Evolutionary conservation across 2,329 filamentous ascomycete genomes (phyloP).

Genomic region (Alternaria hordeiaustralica): DNA sequence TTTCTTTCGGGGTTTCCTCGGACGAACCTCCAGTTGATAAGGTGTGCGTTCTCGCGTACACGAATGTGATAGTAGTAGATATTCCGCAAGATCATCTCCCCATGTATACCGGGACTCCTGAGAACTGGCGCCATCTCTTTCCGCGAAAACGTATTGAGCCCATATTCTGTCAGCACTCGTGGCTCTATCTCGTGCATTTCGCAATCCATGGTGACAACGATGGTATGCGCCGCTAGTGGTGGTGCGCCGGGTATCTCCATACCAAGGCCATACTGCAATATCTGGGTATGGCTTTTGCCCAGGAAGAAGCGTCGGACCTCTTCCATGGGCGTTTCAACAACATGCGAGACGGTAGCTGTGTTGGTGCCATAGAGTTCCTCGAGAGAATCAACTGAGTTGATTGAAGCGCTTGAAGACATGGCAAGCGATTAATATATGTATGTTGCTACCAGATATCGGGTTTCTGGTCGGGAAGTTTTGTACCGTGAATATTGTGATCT

Average conservation of each 20-base stretch:
- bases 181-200: not conserved
- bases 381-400: not conserved
- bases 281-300: not conserved
- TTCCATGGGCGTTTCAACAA: not conserved
- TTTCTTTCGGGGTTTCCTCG: conserved; percentile 11
- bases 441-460: not conserved
- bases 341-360: not conserved
- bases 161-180: not conserved
- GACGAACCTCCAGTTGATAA: not conserved
- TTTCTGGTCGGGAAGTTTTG: not conserved
- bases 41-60: not conserved
- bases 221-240: not conserved
- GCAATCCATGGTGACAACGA: not conserved
- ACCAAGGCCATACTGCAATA: not conserved
- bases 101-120: not conserved
- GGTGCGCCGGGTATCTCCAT: not conserved
- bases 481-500: not conserved
- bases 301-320: not conserved
- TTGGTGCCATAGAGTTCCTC: not conserved
- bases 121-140: not conserved
- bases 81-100: not conserved
- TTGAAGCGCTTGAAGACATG: not conserved
- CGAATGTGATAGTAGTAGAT: not conserved
- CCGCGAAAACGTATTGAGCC: not conserved
- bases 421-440: not conserved